Evolutionary conservation across 2,329 filamentous ascomycete genomes (phyloP), one percentile per base, ranked within the genome.

Genomic region (Verticillium tricorpus): DNA sequence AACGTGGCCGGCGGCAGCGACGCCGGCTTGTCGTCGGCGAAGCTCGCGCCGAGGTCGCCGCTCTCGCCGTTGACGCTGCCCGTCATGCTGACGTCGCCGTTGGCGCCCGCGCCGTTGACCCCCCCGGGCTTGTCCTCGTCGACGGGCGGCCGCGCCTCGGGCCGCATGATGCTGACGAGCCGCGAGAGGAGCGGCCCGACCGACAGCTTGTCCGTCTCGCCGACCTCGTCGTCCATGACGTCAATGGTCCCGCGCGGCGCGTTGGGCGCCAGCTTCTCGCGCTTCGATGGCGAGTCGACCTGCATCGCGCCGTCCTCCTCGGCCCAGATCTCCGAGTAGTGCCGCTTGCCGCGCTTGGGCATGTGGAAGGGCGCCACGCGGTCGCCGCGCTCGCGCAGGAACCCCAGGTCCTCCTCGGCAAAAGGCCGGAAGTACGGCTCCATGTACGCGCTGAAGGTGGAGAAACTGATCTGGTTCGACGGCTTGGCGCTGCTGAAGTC

Each of bases 401-500:
- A 99, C 1, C 92, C 92, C 56, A 97, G 85, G 71, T 99, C 95
- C 72, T 99, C 95, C 72, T 99, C 95, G 0, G 89, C 91, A 68
- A 96, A 90, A 0, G 90, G 88, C 6, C 94, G 87, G 67, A 97
- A 95, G 77, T 91, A 98, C 0, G 93, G 92, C 66, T 99, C 95
- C 60, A 96, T 85, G 72, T 95, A 97, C 6, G 90, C 88, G n/a
- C 90, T 89, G 75, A 99, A 99, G 1, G 94, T 97, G 61, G 87
- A 90, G 67, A 95, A 95, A 73, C 91, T 93, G 73, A 98, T 95
- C 78, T 99, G 95, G 69, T 94, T 96, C 22, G 89, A 89, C 5
- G 94, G 93, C 73, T 98, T 99, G 37, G 92, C 90, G 72, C 87
- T 96, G 72, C 92, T 97, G 71, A 97, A 98, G 77, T 99, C 95